These are phyloP conservation scores for Stachybotrys elegans DNA, from an alignment of 2,329 filamentous ascomycete genomes.

Conservation along the genomic window DNA sequence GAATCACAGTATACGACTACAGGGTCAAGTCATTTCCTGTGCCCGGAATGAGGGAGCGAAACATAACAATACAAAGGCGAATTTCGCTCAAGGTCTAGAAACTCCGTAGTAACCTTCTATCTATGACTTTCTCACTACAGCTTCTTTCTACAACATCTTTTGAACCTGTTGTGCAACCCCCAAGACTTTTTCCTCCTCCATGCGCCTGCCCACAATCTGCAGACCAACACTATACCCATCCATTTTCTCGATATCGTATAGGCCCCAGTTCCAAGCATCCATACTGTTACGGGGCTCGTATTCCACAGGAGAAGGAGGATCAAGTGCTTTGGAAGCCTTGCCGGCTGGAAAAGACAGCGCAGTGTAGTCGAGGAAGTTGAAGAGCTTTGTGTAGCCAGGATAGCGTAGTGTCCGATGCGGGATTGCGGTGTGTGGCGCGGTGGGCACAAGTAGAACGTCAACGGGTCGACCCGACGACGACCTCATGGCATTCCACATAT, in stretches of 20 bases:
- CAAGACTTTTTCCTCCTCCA: conserved; percentile 52
- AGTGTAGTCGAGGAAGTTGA: conserved; percentile 23
- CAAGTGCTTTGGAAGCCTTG: conserved; percentile 29
- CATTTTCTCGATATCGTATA: conserved; percentile 8
- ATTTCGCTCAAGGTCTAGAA: no score
- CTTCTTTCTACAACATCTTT: no score
- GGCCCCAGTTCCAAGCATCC: conserved; percentile 15
- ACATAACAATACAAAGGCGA: no score
- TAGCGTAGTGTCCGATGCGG: conserved; percentile 33
- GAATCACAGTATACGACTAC: no score
- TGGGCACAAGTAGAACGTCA: conserved; percentile 53
- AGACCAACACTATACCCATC: conserved; percentile 39
- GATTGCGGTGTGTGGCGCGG: conserved; percentile 55
- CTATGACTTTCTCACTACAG: no score
- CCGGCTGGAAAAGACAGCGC: conserved; percentile 19
- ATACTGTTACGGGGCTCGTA: conserved; percentile 3
- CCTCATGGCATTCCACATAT: conserved; percentile 48
- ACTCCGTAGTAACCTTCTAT: no score
- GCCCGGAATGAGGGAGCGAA: no score
- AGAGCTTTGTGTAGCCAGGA: conserved; percentile 36
- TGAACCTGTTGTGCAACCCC: conserved; percentile 12
- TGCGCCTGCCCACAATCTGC: conserved; percentile 45
- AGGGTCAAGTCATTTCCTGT: no score
- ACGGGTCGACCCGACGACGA: conserved; percentile 41
- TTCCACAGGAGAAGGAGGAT: conserved; percentile 27